phyloP scores from a whole-genome alignment of 2,329 filamentous ascomycete species.

The Acarospora socialis region DNA sequence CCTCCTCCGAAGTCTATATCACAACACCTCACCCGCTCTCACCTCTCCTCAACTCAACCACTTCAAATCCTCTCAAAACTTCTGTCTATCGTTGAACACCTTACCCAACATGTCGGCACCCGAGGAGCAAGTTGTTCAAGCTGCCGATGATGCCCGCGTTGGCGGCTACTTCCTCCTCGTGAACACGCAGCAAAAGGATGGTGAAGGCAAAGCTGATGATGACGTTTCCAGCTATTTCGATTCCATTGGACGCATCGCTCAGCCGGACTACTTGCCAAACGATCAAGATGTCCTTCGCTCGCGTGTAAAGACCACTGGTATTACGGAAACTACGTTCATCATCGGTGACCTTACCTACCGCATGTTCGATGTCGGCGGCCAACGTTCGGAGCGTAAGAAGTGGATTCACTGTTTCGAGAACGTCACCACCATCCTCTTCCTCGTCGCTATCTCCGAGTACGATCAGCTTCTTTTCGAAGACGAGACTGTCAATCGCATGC shows the following conservation, averaged over 20 bases:
- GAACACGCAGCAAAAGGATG: too few relatives aligned
- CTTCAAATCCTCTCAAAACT: too few relatives aligned
- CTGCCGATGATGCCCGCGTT: too few relatives aligned
- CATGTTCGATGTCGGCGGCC: conserved; percentile 95
- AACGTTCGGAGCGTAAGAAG: conserved; percentile 94
- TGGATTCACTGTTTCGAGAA: conserved; percentile 99
- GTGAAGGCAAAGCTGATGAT: too few relatives aligned
- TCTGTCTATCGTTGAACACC: too few relatives aligned
- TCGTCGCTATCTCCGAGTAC: conserved; percentile 94
- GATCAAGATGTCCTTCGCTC: conserved; percentile 91
- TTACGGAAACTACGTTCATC: conserved; percentile 91
- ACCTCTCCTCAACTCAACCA: too few relatives aligned
- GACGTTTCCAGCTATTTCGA: conserved; percentile 70
- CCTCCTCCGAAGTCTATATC: not conserved
- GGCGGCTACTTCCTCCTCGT: too few relatives aligned
- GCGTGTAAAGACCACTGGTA: conserved; percentile 95
- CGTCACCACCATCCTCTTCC: conserved; percentile 89
- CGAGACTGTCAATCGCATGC: conserved; percentile 75
- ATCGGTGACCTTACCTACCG: conserved; percentile 89
- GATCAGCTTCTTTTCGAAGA: conserved; percentile 93
- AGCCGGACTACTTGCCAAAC: conserved; percentile 84
- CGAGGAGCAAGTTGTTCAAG: too few relatives aligned
- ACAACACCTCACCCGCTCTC: too few relatives aligned
- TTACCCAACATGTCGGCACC: too few relatives aligned
- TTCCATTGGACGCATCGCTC: conserved; percentile 79